Evolutionary conservation across 202 grass and related monocot species (phyloP).

Genomic region (Brachypodium distachyon): DNA sequence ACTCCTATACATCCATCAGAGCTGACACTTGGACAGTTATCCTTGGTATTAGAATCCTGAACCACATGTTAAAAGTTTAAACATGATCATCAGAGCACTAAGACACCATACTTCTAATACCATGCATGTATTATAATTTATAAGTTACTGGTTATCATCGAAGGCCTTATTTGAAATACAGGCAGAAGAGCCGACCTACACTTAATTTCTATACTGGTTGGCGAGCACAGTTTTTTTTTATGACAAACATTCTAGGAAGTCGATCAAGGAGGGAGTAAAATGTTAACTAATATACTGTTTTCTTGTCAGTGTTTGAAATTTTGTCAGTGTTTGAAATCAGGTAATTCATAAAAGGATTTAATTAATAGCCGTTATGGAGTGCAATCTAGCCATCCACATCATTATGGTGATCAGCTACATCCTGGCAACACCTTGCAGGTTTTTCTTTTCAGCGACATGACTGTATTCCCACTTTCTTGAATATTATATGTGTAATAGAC

Average conservation of each 20-base stretch:
- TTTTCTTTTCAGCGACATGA: constrained; percentile 1
- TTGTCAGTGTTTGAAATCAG: too few relatives aligned
- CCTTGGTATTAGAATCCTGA: constrained; percentile 23
- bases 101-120: not conserved
- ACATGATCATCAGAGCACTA: not conserved
- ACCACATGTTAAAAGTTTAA: not conserved
- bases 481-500: not conserved
- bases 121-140: not conserved
- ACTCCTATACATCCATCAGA: constrained; percentile 44
- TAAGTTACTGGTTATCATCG: too few relatives aligned
- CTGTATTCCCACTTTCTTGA: constrained; percentile 8
- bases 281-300: not conserved
- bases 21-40: constrained; percentile 16
- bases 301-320: not conserved
- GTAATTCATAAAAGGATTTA: not conserved
- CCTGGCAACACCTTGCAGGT: constrained; percentile 46
- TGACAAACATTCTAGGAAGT: not conserved
- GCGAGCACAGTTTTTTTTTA: too few relatives aligned
- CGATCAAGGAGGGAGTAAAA: not conserved
- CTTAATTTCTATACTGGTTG: not conserved
- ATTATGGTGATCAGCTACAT: constrained; percentile 47
- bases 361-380: constrained; percentile 47
- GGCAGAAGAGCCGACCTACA: not conserved
- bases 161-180: too few relatives aligned
- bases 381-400: constrained; percentile 32